Evolutionary conservation across 345 rosid genomes (phyloP), one percentile per base, ranked within the genome.

Genomic region (Eutrema yunnanense): DNA sequence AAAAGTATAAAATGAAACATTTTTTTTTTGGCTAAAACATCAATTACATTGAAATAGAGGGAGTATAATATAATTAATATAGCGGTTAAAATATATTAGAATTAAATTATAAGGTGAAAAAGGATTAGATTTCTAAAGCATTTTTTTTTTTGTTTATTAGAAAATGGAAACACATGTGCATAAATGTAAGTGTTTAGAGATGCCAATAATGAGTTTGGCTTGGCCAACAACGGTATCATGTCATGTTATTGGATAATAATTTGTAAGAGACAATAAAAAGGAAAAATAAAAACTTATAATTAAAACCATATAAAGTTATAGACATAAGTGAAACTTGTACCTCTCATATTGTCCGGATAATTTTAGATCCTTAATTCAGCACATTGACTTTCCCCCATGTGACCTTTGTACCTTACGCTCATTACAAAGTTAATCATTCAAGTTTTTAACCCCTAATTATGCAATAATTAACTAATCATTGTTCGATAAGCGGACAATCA

Each of bases 381-480:
- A 64, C 57, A 41, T 69, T 76, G 71, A 38, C 71, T 76, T 70
- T 44, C 29, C 80, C 80, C 71, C 80, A 70, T 69, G 80, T 70
- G 79, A 50, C 41, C 37, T 69, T 47, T 47, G 42, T 62, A 69
- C 46, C 71, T 54, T 53, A 53, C 12, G 51, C 12, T 69, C 51
- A 53, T 61, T 62, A 54, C 69, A 43, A 22, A 61, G 64, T 32
- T 53, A 14, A 68, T 75, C 61, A 49, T 49, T 56, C 32, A 41
- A 2, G 58, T 74, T 32, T 50, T 66, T 58, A 67, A 48, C 72
- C 29, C 38, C n/a, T 65, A 37, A 10, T 42, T 60, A 51, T 60
- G 69, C 63, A 60, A 67, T 74, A 6, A 61, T 61, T n/a, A 75
- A 29, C 69, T 52, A 67, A 75, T 76, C 74, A 69, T 62, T 37